phyloP scores from a whole-genome alignment of 352 stramenopile species.

The Phytophthora crassamura region DNA sequence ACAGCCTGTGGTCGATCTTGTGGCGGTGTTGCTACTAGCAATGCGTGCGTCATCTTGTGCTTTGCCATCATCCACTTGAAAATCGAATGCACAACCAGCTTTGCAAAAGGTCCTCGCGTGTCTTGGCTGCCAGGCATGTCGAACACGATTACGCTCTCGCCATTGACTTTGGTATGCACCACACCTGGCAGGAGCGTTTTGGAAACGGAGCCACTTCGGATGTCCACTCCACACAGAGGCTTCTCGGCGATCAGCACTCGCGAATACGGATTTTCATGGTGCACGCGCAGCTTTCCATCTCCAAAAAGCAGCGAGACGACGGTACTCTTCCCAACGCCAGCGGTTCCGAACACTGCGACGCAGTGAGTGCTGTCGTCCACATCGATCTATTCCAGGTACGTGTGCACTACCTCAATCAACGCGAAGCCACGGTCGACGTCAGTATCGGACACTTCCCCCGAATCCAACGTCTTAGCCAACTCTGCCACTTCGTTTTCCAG shows the following conservation, averaged over 20 bases:
- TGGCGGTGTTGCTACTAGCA: slow-evolving; percentile 15
- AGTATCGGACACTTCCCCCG: neutral
- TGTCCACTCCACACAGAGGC: slow-evolving; percentile 12
- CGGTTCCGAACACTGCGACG: slow-evolving; percentile 1
- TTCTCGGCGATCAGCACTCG: slow-evolving; percentile 12
- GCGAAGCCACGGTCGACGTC: slow-evolving; percentile 13
- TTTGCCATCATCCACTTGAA: slow-evolving; percentile 18
- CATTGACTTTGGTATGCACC: neutral
- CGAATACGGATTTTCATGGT: slow-evolving; percentile 19
- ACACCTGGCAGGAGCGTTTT: slow-evolving; percentile 17
- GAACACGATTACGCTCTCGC: neutral
- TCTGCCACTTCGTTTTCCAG: neutral
- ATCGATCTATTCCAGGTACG: slow-evolving; percentile 3
- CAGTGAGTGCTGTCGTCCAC: neutral
- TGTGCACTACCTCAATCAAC: slow-evolving; percentile 15
- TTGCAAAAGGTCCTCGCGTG: slow-evolving; percentile 24
- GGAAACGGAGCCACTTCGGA: slow-evolving; percentile 6
- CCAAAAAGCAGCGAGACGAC: slow-evolving; percentile 16
- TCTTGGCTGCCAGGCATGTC: slow-evolving; percentile 27
- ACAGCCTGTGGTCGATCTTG: slow-evolving; percentile 19
- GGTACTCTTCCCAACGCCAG: slow-evolving; percentile 14
- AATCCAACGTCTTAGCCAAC: slow-evolving; percentile 1
- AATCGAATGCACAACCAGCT: slow-evolving; percentile 18
- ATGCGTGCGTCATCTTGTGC: slow-evolving; percentile 4
- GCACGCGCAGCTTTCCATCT: neutral